phyloP scores from a whole-genome alignment of 2,329 filamentous ascomycete genomes.

The Penicillium freii region DNA sequence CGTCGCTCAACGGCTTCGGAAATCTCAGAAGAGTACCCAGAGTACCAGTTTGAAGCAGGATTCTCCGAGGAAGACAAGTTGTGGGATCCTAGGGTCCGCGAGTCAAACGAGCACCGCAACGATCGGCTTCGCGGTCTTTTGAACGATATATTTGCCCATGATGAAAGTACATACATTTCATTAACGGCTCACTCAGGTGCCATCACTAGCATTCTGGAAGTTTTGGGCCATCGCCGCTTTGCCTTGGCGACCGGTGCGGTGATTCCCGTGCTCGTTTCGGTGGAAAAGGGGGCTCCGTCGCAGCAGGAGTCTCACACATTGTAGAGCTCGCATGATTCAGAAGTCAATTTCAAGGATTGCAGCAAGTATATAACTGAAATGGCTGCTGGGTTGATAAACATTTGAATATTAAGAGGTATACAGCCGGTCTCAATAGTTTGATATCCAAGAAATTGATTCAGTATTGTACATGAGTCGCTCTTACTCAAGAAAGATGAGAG shows the following conservation, averaged over 20 bases:
- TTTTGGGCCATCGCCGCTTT: conserved; percentile 49
- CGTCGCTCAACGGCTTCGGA: conserved; percentile 50
- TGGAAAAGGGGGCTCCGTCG: conserved; percentile 25
- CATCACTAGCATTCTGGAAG: conserved; percentile 53
- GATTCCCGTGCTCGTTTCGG: conserved; percentile 53
- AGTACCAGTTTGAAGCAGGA: conserved; percentile 51
- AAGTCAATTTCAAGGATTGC: no score
- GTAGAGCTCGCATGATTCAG: background rate
- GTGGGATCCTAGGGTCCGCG: conserved; percentile 51
- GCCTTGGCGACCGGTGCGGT: conserved; percentile 50
- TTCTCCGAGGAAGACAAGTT: conserved; percentile 57
- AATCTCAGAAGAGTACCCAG: conserved; percentile 51
- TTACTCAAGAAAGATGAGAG: conserved; percentile 1
- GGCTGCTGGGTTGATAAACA: conserved; percentile 24
- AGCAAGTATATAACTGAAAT: conserved; percentile 10
- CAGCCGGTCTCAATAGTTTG: conserved; percentile 1
- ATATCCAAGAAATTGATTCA: conserved; percentile 15
- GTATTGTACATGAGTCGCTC: conserved; percentile 22
- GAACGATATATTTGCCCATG: conserved; percentile 53
- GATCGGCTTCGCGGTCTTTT: conserved; percentile 48
- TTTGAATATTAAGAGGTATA: conserved; percentile 17
- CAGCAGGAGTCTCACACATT: background rate
- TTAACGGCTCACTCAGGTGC: conserved; percentile 60
- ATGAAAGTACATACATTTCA: conserved; percentile 50
- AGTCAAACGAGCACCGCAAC: conserved; percentile 51